Evolutionary conservation across 495 filamentous ascomycete genomes (phyloP), one percentile per base, ranked within the genome.

Genomic region (Hyaloscypha finlandica): DNA sequence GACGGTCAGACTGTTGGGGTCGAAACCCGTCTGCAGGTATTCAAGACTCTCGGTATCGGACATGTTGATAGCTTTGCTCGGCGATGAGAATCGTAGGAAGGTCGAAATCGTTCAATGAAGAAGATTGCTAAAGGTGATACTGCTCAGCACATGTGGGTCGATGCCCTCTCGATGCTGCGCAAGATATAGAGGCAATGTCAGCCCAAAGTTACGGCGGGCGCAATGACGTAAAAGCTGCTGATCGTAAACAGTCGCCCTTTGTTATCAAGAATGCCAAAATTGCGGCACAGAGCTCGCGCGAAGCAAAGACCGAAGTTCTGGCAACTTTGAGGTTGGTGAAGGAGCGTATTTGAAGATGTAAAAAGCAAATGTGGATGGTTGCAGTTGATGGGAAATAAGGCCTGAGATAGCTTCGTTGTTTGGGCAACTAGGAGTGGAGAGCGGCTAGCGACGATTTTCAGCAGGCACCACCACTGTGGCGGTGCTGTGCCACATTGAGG

Each of bases 1-100:
- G 32, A 97, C 86, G 6, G 92, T 98, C 63, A 97, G 83, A 61
- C 86, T 87, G 67, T 81, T 80, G 31, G 96, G 89, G 73, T 98
- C 93, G 77, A 97, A 97, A 69, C 85, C 90, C 22, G 89, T 79
- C 64, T 91, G 85, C 42, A 98, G 85, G 75, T 97, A 99, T 63
- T 94, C 90, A 59, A 89, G 76, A 65, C 84, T 87, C 71, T 93
- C 92, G 29, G 79, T 67, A 71, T 83, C 81, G 35, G 84, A 85
- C 88, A 91, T 91, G 73, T 52, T 83, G 35, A 48, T 16, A 19
- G 42, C 42, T 48, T 48, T 48, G 42, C 42, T 48, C 42, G 16
- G 42, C 42, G 16, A 19, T 48, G 42, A 48, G 16, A 12, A 19
- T 48, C 42, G 9, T 11, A 19, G 42, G 42, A 48, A 16, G 9